Percentiles rank a stretch among this genome's conserved stretches.
These are phyloP conservation scores for Powellomyces hirtus DNA, from an alignment of 192 early-diverging fungal genomes.

Conservation along the genomic window DNA sequence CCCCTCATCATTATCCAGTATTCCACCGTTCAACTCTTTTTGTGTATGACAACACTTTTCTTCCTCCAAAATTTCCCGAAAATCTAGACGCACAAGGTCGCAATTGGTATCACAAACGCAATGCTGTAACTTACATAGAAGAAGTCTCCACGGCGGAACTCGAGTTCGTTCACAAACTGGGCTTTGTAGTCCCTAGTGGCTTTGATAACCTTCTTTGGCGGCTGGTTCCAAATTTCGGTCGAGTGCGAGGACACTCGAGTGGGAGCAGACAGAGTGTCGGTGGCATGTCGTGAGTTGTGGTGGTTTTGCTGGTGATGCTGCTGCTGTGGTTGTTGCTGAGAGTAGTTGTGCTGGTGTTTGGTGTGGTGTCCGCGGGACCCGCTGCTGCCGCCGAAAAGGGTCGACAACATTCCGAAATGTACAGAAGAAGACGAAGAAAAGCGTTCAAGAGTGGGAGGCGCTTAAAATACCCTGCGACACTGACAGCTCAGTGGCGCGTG, in stretches of 20 bases:
- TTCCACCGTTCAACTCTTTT: too few species aligned
- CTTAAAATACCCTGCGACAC: too few species aligned
- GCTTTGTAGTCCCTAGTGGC: slow-evolving; percentile 28
- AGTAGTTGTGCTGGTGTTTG: not conserved
- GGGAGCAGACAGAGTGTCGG: not conserved
- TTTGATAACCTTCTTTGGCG: slow-evolving; percentile 44
- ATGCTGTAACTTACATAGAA: slow-evolving; percentile 42
- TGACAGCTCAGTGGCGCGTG: too few species aligned
- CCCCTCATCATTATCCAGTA: too few species aligned
- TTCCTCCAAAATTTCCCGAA: too few species aligned
- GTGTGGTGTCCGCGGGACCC: not conserved
- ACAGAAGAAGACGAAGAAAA: too few species aligned
- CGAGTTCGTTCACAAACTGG: slow-evolving; percentile 32
- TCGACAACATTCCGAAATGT: not conserved
- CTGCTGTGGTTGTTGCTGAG: not conserved
- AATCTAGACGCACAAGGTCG: too few species aligned
- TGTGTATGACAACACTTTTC: too few species aligned
- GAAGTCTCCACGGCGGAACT: slow-evolving; percentile 44
- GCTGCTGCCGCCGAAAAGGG: slow-evolving; percentile 3
- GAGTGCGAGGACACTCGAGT: slow-evolving; percentile 30
- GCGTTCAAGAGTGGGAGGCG: too few species aligned
- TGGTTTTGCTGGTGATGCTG: not conserved
- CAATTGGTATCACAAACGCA: too few species aligned
- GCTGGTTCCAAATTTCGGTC: slow-evolving; percentile 30
- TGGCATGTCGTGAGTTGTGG: not conserved